Base-by-base conservation (phyloP, 805 yeast species). In the Kluyveromyces siamensis region DNA sequence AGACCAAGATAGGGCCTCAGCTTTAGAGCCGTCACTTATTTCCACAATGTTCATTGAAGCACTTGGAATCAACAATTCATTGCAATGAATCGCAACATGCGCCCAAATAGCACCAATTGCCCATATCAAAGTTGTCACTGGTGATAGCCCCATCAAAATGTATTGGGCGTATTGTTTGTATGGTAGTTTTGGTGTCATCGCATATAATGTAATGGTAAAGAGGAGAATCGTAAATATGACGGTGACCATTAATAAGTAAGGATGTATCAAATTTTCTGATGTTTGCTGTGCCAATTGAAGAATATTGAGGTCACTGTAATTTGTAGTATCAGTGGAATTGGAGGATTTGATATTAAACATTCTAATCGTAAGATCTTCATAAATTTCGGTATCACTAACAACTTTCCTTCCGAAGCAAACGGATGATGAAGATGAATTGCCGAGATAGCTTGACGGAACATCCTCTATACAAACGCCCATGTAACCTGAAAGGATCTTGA, bases 61-160 rank as follows among this genome's bases (percentile, higher is more conserved):
- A 1, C 69, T 62, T 2, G 73, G 72, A 0, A 78, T 70, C 33
- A 81, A 57, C n/a, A 59, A 54, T 8, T 59, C 55, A 5, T 76
- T 72, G 2, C 81, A 66, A 37, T 67, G 67, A 0, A 73, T 70
- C 0, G 84, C 83, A 45, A 81, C 79, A 55, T 79, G 80, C 45
- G 74, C 74, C 69, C 84, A 74, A 76, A 81, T 80, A 0, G 85
- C 70, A 2, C 85, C 85, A 27, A 80, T 63, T 0, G 84, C 86
- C 84, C 85, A 81, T 2, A 80, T 40, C 2, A 81, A 58, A 6
- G 72, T 67, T 42, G 71, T 54, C 0, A 67, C 50, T 0, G 71
- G 61, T 17, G 75, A 63, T 27, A 75, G 50, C 6, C 56, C 54
- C 50, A 69, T 58, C 46, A 56, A 59, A 27, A 57, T 55, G 46